Conservation (phyloP, 768 basidiomycete genomes). For the Coprinopsis marcescibilis region DNA sequence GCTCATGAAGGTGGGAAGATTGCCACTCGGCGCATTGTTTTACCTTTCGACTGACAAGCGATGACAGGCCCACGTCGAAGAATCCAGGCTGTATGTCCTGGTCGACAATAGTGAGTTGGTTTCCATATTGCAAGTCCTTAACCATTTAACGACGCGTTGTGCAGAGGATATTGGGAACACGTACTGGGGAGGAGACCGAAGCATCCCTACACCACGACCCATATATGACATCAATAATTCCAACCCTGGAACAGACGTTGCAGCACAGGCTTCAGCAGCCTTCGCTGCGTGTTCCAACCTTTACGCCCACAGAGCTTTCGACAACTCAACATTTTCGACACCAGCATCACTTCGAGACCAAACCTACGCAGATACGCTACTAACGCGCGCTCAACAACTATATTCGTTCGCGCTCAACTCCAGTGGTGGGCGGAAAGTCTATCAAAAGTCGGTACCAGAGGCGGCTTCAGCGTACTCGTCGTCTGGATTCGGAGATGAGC, state of each 20-base stretch:
- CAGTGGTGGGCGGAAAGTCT: conserved; percentile 50
- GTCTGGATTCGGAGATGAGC: conserved; percentile 66
- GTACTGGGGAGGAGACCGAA: conserved; percentile 87
- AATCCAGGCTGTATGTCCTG: conserved; percentile 70
- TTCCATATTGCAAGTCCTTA: conserved; percentile 6
- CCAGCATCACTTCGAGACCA: conserved; percentile 67
- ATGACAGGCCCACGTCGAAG: conserved; percentile 72
- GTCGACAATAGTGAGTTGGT: conserved; percentile 53
- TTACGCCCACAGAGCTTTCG: conserved; percentile 59
- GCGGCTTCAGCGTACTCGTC: conserved; percentile 64
- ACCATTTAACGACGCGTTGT: not conserved
- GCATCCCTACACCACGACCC: conserved; percentile 68
- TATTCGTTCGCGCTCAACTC: conserved; percentile 74
- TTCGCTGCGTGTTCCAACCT: conserved; percentile 83
- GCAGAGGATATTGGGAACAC: conserved; percentile 58
- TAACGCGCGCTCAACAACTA: conserved; percentile 68
- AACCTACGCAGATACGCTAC: conserved; percentile 63
- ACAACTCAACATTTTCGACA: conserved; percentile 41
- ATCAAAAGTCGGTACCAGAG: conserved; percentile 66
- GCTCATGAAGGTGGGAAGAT: conserved; percentile 71
- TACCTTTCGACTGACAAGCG: not conserved
- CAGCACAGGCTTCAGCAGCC: conserved; percentile 78
- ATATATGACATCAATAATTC: conserved; percentile 76
- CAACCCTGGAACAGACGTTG: conserved; percentile 85
- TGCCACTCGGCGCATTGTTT: not conserved